Base-by-base conservation (phyloP, 768 basidiomycete genomes). In the Phallus indusiatus region DNA sequence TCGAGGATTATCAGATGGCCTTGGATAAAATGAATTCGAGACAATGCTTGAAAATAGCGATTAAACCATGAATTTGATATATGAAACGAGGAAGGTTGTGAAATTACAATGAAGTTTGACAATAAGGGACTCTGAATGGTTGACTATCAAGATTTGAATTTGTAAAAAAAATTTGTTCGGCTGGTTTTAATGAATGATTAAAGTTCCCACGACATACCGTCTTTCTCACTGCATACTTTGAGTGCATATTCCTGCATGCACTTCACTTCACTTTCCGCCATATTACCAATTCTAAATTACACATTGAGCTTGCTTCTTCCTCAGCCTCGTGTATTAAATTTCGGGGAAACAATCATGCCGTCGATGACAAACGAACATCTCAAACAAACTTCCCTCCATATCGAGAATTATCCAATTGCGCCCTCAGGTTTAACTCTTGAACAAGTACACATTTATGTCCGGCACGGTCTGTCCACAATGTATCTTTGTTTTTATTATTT, bases 371-470 rank as follows among this genome's bases (percentile, higher is more conserved):
- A 4, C 12, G 42, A 42, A 14, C 42, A n/a, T 11, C 59, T 24
- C 47, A 54, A 78, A n/a, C n/a, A n/a, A 62, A 72, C 74, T 28
- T 76, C 77, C 14, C 67, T 88, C 17, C 83, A 88, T 54, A 81
- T 82, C 0, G 75, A 83, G 21, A 70, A 71, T 8, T 90, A 90
- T 66, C 80, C 83, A 3, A 67, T 74, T 35, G 78, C 83, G 0
- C 87, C 87, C 1, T 59, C 69, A 1, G 77, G 72, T 22, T 73
- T 90, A 17, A 60, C 74, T 63, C 72, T 90, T 46, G 77, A 85
- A 67, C 88, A 89, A 67, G 85, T 90, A 11, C 85, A 90, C 67
- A 70, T 89, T 42, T 90, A 82, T 65, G 79, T 86, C 4, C 76
- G 88, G 22, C 88, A 90, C 68, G 88, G 88, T 87, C 58, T 52